Evolutionary conservation across 1,284 basidiomycete species (phyloP).

Genomic region (Rhodotorula sp.): DNA sequence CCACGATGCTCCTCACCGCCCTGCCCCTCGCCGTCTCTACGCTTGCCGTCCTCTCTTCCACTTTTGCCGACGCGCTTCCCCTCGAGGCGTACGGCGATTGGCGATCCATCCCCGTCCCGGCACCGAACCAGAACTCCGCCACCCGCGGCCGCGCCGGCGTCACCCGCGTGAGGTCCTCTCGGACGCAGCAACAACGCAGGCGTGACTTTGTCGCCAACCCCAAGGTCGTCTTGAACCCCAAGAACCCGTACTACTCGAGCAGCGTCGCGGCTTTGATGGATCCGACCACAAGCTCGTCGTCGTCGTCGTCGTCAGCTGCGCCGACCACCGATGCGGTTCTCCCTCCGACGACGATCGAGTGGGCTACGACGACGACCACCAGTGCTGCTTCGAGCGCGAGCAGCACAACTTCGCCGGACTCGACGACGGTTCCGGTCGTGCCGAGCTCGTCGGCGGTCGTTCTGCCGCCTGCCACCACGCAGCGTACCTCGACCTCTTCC

Average conservation of each 20-base stretch:
- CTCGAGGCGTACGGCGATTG: neutral
- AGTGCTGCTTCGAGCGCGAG: neutral
- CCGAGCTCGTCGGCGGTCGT: neutral
- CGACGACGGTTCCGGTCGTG: neutral
- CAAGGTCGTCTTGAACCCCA: conserved; percentile 23
- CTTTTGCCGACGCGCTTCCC: neutral
- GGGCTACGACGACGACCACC: neutral
- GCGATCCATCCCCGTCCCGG: neutral
- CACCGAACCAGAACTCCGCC: neutral
- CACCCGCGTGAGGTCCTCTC: neutral
- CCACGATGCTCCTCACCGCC: conserved; percentile 1
- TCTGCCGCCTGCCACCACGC: neutral
- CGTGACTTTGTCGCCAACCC: conserved; percentile 19
- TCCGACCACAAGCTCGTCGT: neutral
- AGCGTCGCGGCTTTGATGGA: conserved; percentile 3
- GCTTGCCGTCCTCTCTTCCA: neutral
- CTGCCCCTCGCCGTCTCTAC: neutral
- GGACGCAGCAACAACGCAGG: neutral
- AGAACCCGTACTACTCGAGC: conserved; percentile 22
- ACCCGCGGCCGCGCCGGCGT: neutral
- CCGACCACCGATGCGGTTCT: neutral
- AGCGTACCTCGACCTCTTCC: neutral
- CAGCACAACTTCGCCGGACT: neutral
- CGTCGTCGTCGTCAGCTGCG: neutral
- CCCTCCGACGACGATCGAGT: neutral